Conservation (phyloP, 192 early-diverging fungal genomes). For the Linderina pennispora region DNA sequence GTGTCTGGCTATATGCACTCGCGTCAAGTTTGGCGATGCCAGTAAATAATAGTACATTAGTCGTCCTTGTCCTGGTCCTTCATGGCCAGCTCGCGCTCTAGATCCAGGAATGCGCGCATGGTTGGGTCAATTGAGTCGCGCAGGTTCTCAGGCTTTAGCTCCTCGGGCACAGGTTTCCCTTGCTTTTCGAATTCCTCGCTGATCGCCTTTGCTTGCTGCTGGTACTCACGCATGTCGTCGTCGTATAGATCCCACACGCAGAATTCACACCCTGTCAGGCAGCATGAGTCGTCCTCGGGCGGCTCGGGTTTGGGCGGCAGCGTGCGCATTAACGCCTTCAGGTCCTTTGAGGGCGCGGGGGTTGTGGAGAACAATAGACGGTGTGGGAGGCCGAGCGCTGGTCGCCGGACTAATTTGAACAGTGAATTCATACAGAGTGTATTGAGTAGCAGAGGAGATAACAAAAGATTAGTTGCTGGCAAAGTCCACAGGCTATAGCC, state of each 20-base stretch:
- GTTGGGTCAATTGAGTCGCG: slow-evolving; percentile 36
- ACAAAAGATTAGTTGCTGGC: too few relatives aligned
- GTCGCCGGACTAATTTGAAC: background rate
- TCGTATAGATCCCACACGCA: slow-evolving; percentile 49
- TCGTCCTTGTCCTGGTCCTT: slow-evolving; percentile 31
- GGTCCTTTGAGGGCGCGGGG: background rate
- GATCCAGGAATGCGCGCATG: slow-evolving; percentile 43
- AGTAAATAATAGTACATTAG: slow-evolving; percentile 2
- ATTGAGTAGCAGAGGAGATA: too few relatives aligned
- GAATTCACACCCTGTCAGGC: slow-evolving; percentile 41
- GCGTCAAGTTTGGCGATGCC: too few relatives aligned
- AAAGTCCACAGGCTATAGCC: too few relatives aligned
- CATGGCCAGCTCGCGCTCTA: slow-evolving; percentile 39
- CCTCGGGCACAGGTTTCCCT: slow-evolving; percentile 23
- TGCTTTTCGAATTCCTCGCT: slow-evolving; percentile 20
- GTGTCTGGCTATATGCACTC: too few relatives aligned
- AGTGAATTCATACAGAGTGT: background rate
- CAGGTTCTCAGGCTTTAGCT: slow-evolving; percentile 24
- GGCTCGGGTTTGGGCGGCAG: slow-evolving; percentile 45
- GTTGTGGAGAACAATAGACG: background rate
- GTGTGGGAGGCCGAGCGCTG: background rate
- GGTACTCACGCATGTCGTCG: slow-evolving; percentile 45
- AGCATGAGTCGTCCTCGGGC: slow-evolving; percentile 36
- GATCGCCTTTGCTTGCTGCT: slow-evolving; percentile 22
- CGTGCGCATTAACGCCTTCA: slow-evolving; percentile 19